Evolutionary conservation across 495 filamentous ascomycete genomes (phyloP), one percentile per base, ranked within the genome.

Genomic region (Penicillium canescens): DNA sequence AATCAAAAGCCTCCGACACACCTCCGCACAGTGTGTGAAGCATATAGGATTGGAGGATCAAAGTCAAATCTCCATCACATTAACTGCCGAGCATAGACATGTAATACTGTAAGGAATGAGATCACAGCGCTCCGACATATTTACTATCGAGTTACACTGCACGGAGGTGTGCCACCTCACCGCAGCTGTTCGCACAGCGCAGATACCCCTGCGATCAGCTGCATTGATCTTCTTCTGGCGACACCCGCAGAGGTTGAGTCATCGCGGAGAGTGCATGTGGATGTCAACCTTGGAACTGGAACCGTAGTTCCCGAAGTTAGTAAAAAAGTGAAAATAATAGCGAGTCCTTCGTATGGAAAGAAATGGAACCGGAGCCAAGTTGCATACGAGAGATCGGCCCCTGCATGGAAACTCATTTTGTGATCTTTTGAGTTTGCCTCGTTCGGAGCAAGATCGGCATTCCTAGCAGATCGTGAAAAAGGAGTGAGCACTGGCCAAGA

Each of bases 81-180:
- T 50, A 41, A 33, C 8, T 49, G 34, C 45, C 45, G 44, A 24
- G 18, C 12, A n/a, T 36, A 14, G 31, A 38, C 41, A 23, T 31
- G 41, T 24, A 13, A 14, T 5, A 21, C 36, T 31, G 49, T 42
- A 31, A 31, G 28, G 28, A 31, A 31, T 31, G 6, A 31, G 8
- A 31, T 31, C 28, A 31, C 28, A 24, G 37, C 23, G 11, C 26
- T 26, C 26, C 46, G 35, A 49, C 40, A 39, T 26, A 37, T 24
- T 12, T 31, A 40, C 24, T 16, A 28, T 8, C 6, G 6, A 31
- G 28, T 31, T 9, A 7, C 28, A 31, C 28, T 31, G 28, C 28
- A 31, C 43, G 20, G 35, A 34, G 14, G 50, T 63, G 61, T 64
- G 52, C 50, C 56, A 60, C 60, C 62, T 65, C 47, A 62, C 59